Base-by-base conservation (phyloP, 148 eudicot genomes). In the Nyssa sinensis region DNA sequence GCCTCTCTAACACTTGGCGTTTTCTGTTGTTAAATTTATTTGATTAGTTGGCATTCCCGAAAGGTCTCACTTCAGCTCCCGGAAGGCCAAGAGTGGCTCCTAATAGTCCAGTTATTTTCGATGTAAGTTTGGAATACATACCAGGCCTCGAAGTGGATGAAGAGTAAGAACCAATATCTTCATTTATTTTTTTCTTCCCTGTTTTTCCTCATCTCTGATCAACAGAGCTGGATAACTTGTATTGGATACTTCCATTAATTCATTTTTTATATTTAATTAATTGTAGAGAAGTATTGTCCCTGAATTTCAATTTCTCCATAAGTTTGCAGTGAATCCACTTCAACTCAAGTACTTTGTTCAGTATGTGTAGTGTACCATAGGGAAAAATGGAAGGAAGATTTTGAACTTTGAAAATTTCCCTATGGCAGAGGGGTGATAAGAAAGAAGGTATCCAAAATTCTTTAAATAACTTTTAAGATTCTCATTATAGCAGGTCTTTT, bases 71-170 rank as follows among this genome's bases (percentile, higher is more conserved):
- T 33, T 95, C 99, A 58, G 99, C 99, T 30, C 99, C 99, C 7
- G 99, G 99, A 78, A 87, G 99, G 90, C 99, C 99, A 30, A 86
- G 99, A 73, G 99, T 95, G 74, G 93, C 94, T 70, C 81, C 99
- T n/a, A 91, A 67, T 65, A 95, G 99, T 64, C 98, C 98, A 3
- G 98, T 95, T 14, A 29, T 93, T 44, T 95, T 95, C 31, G 99
- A 95, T 37, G 99, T 95, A 71, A 95, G 94, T 74, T 87, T 95
- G 88, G 90, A 88, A 79, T 95, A 88, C 86, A 84, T 95, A 60
- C 99, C 99, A 19, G 99, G 99, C 31, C 89, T 95, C 58, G 98
- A 92, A 61, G 44, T 49, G 0, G 99, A 95, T 5, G 97, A 92
- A 73, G 89, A 87, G 79, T 83, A 81, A 81, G 66, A 49, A 13